Evolutionary conservation across 768 basidiomycete species (phyloP).

Genomic region (Pulveroboletus ravenelii): DNA sequence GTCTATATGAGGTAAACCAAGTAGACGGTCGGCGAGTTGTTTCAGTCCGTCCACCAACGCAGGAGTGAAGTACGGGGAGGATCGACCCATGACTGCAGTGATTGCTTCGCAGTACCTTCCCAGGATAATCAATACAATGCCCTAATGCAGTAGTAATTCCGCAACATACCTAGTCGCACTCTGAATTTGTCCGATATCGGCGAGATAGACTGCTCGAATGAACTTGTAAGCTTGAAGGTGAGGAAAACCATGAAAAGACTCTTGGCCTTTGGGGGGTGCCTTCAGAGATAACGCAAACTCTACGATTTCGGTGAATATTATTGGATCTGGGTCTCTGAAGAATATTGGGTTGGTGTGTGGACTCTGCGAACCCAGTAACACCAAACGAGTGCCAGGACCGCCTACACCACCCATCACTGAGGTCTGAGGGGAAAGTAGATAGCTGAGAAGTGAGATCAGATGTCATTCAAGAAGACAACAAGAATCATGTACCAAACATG

Average conservation of each 20-base stretch:
- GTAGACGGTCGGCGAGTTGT: constrained; percentile 72
- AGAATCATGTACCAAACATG: constrained; percentile 71
- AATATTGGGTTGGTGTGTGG: constrained; percentile 49
- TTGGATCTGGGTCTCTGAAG: constrained; percentile 63
- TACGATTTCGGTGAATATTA: constrained; percentile 83
- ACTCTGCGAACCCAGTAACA: constrained; percentile 66
- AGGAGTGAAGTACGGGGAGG: constrained; percentile 63
- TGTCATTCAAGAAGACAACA: background rate
- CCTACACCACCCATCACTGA: constrained; percentile 70
- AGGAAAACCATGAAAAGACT: constrained; percentile 74
- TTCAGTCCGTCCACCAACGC: constrained; percentile 70
- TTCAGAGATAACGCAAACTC: constrained; percentile 86
- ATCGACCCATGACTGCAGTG: constrained; percentile 54
- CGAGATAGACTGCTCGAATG: constrained; percentile 66
- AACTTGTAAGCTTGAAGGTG: constrained; percentile 88
- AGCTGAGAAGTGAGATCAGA: constrained; percentile 42
- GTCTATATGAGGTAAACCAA: constrained; percentile 66
- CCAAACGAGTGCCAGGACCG: constrained; percentile 59
- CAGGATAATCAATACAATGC: constrained; percentile 1
- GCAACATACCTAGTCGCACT: constrained; percentile 64
- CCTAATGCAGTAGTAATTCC: background rate
- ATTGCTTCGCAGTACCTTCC: constrained; percentile 96
- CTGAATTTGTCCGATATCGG: constrained; percentile 77
- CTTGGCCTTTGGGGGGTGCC: constrained; percentile 77
- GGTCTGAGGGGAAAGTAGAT: constrained; percentile 81